These are phyloP conservation scores for Chaetomium tenue DNA, from an alignment of 495 filamentous ascomycete species.

Conservation along the genomic window DNA sequence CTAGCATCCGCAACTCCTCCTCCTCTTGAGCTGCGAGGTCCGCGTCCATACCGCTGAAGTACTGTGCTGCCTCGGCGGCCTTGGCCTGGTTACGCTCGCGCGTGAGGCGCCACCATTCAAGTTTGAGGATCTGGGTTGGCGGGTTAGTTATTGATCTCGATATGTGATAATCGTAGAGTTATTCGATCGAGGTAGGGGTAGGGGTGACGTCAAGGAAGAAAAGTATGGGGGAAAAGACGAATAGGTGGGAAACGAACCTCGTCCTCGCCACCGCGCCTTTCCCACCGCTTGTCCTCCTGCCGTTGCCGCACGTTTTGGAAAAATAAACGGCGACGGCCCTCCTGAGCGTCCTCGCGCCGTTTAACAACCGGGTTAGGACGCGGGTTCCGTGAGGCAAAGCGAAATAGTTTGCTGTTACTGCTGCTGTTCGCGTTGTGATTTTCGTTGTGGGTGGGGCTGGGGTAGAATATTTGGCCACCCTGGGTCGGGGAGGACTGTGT, in stretches of 20 bases:
- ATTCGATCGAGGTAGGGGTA: too few relatives aligned
- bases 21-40: slow-evolving; percentile 24
- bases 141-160: too few relatives aligned
- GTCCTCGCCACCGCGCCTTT: slow-evolving; percentile 69
- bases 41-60: slow-evolving; percentile 40
- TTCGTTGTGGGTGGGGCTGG: neutral
- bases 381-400: slow-evolving; percentile 23
- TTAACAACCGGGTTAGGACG: slow-evolving; percentile 30
- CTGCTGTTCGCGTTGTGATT: neutral
- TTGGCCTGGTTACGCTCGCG: slow-evolving; percentile 47
- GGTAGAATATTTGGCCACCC: neutral
- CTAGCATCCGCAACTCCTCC: slow-evolving; percentile 47
- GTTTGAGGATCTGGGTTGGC: slow-evolving; percentile 43
- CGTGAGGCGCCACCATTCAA: slow-evolving; percentile 47
- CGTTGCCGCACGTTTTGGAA: slow-evolving; percentile 72
- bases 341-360: slow-evolving; percentile 34
- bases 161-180: too few relatives aligned
- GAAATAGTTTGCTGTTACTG: slow-evolving; percentile 22
- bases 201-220: too few relatives aligned
- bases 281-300: slow-evolving; percentile 63
- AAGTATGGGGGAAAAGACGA: too few relatives aligned
- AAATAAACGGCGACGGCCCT: slow-evolving; percentile 63
- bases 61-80: slow-evolving; percentile 33
- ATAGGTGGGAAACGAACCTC: slow-evolving; percentile 54
- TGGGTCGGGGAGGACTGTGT: slow-evolving; percentile 24